These are phyloP conservation scores for Prunus armeniaca DNA, from an alignment of 306 rosid species.

Conservation along the genomic window DNA sequence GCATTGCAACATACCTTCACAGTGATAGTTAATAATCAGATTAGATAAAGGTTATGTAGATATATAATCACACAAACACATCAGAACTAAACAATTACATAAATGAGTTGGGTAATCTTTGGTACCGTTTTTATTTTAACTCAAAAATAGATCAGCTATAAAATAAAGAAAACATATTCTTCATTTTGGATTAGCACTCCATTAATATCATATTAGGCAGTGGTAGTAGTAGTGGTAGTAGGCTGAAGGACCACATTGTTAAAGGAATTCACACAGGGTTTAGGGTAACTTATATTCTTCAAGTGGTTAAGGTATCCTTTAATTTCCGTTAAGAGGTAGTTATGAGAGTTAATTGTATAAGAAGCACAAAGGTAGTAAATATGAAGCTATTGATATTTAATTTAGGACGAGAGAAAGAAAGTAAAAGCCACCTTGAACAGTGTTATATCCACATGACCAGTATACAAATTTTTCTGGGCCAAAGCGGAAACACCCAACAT, in stretches of 20 bases:
- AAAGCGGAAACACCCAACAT: not conserved
- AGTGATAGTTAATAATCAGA: slow-evolving; percentile 39
- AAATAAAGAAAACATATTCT: not conserved
- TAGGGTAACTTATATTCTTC: too few species aligned
- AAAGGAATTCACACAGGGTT: too few species aligned
- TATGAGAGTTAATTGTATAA: not conserved
- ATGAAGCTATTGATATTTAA: not conserved
- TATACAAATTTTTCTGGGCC: not conserved
- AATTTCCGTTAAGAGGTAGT: not conserved
- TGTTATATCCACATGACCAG: not conserved
- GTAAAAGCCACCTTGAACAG: not conserved
- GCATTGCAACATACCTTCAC: slow-evolving; percentile 84
- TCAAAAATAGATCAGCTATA: slow-evolving; percentile 2
- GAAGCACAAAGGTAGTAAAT: not conserved
- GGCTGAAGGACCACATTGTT: too few species aligned
- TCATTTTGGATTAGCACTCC: not conserved
- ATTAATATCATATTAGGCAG: not conserved
- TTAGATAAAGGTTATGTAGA: slow-evolving; percentile 19
- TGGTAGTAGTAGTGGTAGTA: too few species aligned
- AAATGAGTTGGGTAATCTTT: not conserved
- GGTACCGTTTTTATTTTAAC: not conserved
- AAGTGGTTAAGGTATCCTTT: not conserved
- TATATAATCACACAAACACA: slow-evolving; percentile 12
- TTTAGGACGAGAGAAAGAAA: not conserved
- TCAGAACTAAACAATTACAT: not conserved